Percentiles rank a stretch among this genome's conserved stretches.
Conservation (phyloP, 352 stramenopile genomes). For the Albugo candida region DNA sequence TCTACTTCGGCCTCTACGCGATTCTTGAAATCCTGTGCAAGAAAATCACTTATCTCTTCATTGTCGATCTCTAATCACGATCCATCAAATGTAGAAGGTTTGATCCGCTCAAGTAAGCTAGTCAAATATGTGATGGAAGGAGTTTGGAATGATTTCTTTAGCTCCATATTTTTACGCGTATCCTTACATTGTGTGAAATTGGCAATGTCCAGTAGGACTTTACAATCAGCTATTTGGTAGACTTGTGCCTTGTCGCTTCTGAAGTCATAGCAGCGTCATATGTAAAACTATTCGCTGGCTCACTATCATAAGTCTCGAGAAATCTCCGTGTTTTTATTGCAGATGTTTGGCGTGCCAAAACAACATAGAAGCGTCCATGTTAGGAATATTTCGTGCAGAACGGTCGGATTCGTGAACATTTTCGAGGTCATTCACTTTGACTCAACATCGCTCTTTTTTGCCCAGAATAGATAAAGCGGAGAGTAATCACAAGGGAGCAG, state of each 20-base stretch:
- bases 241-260: constrained; percentile 23
- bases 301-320: constrained; percentile 41
- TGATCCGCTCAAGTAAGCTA: constrained; percentile 22
- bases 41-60: constrained; percentile 91
- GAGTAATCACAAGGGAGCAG: too few relatives aligned
- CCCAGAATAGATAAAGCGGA: too few relatives aligned
- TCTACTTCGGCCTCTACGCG: constrained; percentile 88
- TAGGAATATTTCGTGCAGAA: constrained; percentile 84
- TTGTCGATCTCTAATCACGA: constrained; percentile 97
- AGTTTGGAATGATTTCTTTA: constrained; percentile 31
- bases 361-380: constrained; percentile 63
- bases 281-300: constrained; percentile 86
- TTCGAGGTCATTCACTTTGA: constrained; percentile 73
- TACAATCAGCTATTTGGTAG: constrained; percentile 27
- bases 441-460: constrained; percentile 8
- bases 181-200: constrained; percentile 55
- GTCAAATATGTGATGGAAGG: constrained; percentile 36
- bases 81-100: constrained; percentile 51
- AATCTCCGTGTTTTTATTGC: constrained; percentile 76
- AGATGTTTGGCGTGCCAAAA: constrained; percentile 52
- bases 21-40: constrained; percentile 73
- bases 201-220: constrained; percentile 45
- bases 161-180: constrained; percentile 32
- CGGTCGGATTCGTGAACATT: constrained; percentile 84
- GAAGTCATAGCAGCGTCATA: constrained; percentile 38